Evolutionary conservation across 2,329 filamentous ascomycete genomes (phyloP), one percentile per base, ranked within the genome.

Genomic region (Aspergillus aculeatinus): DNA sequence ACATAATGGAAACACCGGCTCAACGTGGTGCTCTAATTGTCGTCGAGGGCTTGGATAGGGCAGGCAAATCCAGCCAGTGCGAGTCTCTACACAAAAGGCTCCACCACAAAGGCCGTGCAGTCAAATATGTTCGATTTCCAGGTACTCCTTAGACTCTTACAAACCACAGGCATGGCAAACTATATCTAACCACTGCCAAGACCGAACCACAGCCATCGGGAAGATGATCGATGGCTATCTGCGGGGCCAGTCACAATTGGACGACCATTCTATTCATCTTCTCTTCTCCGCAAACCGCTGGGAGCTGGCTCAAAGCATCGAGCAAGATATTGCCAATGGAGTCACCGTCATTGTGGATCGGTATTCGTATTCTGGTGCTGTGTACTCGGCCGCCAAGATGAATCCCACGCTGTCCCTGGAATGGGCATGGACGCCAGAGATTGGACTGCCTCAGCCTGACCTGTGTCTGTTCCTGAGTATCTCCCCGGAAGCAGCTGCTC

Each of bases 361-460:
- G 51, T 99, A 98, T 79, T 96, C 96, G 74, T 94, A 96, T 80
- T 95, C 90, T 21, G 95, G 95, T 57, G 90, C 93, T 59, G 92
- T 97, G 53, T 99, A 98, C 79, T 92, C 89, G 25, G 91, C 92
- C 0, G 94, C 95, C 3, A 98, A 98, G 73, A 82, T 86, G 49
- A 91, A 91, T 67, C 85, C 88, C 0, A 75, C 80, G 2, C 82
- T 97, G 12, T 80, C 84, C 0, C 80, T 97, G 0, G 77, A 83
- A 0, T 99, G 95, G 93, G 92, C 92, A 7, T 87, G 91, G 67
- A 83, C 87, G 16, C 91, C 93, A 1, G 95, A 98, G 69, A 83
- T 91, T 14, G 94, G 94, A 0, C 83, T 99, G 0, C 94, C 95
- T 1, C 85, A 89, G 4, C 94, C 95, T 0, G 95, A 99, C 78